Percentiles rank a stretch among this genome's conserved stretches.
These are phyloP conservation scores for Botrytis hyacinthi DNA, from an alignment of 2,329 filamentous ascomycete species.

Conservation along the genomic window DNA sequence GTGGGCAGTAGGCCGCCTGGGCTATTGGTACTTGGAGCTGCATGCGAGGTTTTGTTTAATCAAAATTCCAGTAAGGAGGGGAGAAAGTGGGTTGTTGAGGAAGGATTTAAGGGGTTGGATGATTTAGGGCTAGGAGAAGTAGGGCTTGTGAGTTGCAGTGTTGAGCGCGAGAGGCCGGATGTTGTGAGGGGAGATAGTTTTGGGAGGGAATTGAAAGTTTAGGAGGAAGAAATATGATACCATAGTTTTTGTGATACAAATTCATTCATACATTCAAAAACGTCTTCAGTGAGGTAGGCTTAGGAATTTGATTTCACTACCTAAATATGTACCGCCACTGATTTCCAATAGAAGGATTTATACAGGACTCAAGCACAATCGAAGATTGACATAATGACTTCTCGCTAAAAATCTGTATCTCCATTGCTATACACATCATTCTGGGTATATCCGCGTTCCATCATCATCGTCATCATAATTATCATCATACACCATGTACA, in stretches of 20 bases:
- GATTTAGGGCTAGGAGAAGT: conserved; percentile 28
- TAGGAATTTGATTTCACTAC: too few species aligned
- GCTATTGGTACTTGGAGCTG: conserved; percentile 77
- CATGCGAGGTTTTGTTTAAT: conserved; percentile 69
- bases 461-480: background rate
- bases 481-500: background rate
- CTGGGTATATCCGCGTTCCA: background rate
- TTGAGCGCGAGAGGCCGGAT: conserved; percentile 19
- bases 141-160: conserved; percentile 27
- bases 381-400: background rate
- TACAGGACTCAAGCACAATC: background rate
- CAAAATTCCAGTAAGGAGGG: conserved; percentile 51
- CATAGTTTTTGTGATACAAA: background rate
- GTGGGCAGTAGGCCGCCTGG: conserved; percentile 89
- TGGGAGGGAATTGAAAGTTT: conserved; percentile 28
- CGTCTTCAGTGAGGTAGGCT: background rate
- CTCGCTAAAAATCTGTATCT: background rate
- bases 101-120: conserved; percentile 77
- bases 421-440: background rate
- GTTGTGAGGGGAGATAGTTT: conserved; percentile 27
- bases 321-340: too few species aligned
- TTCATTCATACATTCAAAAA: background rate
- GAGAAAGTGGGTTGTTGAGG: conserved; percentile 79
- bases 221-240: background rate
- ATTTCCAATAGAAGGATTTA: background rate